Evolutionary conservation across 2,329 filamentous ascomycete species (phyloP).

Genomic region (Pseudonectria buxi): DNA sequence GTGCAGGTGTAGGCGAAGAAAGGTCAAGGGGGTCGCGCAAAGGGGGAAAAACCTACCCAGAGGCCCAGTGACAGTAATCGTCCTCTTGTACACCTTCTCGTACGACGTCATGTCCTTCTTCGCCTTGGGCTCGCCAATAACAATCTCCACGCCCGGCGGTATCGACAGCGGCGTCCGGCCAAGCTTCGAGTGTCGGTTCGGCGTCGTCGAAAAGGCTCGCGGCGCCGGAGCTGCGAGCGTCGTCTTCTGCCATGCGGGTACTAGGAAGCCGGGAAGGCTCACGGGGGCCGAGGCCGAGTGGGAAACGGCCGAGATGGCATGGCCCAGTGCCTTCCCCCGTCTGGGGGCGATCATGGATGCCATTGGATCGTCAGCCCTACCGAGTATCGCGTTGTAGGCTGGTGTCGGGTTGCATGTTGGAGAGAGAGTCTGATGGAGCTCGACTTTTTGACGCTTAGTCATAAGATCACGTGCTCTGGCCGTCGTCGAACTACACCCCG

Average conservation of each 20-base stretch:
- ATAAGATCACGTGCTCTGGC: constrained; percentile 22
- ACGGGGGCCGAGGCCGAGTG: constrained; percentile 36
- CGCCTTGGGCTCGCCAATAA: constrained; percentile 55
- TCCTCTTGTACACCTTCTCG: constrained; percentile 55
- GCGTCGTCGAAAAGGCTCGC: constrained; percentile 62
- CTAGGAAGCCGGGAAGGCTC: constrained; percentile 64
- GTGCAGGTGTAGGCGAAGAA: background rate
- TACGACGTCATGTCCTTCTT: constrained; percentile 52
- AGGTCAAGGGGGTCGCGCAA: background rate
- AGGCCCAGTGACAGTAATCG: constrained; percentile 72
- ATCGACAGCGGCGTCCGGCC: constrained; percentile 74
- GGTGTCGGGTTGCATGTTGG: constrained; percentile 9
- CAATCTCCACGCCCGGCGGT: constrained; percentile 75
- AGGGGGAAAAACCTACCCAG: constrained; percentile 49
- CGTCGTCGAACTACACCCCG: too few species aligned
- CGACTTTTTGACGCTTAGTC: constrained; percentile 31
- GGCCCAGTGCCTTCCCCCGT: constrained; percentile 53
- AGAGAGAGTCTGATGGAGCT: constrained; percentile 10
- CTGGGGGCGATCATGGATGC: constrained; percentile 57
- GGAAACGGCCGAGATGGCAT: constrained; percentile 34
- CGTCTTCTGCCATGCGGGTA: constrained; percentile 58
- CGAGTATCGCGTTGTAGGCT: constrained; percentile 7
- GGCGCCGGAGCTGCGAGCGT: constrained; percentile 34
- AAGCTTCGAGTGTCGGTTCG: constrained; percentile 68
- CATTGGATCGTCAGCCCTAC: constrained; percentile 19